phyloP scores from a whole-genome alignment of 371 early-diverging fungal species.

The Lichtheimia corymbifera region DNA sequence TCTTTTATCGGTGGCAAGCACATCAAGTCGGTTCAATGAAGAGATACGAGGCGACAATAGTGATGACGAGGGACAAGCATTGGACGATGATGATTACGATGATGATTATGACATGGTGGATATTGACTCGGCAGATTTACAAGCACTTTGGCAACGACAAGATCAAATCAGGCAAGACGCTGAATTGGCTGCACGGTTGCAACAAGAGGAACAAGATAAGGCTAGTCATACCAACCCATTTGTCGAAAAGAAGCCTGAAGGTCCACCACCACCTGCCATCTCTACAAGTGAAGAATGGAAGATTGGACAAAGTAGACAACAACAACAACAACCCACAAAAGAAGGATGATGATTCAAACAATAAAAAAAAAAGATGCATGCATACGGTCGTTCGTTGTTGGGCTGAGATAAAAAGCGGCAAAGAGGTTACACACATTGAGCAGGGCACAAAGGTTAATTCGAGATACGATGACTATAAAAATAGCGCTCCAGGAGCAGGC shows the following conservation, averaged over 20 bases:
- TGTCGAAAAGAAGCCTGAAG: conserved; percentile 1
- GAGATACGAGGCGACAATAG: background rate
- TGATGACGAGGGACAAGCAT: background rate
- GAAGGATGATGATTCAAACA: background rate
- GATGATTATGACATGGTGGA: conserved; percentile 7
- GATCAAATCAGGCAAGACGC: background rate
- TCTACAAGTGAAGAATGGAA: conserved; percentile 1
- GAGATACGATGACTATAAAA: too few species aligned
- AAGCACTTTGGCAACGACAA: conserved; percentile 9
- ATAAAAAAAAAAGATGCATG: background rate
- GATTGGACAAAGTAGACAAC: background rate
- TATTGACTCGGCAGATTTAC: background rate
- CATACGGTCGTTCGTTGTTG: too few species aligned
- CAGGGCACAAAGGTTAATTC: too few species aligned
- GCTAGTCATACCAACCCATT: background rate
- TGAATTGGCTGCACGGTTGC: conserved; percentile 5
- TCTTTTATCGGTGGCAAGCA: conserved; percentile 10
- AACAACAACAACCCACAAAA: background rate
- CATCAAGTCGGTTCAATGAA: conserved; percentile 13
- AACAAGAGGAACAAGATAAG: conserved; percentile 6
- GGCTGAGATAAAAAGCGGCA: too few species aligned
- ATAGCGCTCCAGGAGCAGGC: too few species aligned
- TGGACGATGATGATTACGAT: conserved; percentile 8
- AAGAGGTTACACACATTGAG: too few species aligned
- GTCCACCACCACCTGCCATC: background rate